Evolutionary conservation across 2,329 filamentous ascomycete genomes (phyloP).

Genomic region (Ustulina deusta): DNA sequence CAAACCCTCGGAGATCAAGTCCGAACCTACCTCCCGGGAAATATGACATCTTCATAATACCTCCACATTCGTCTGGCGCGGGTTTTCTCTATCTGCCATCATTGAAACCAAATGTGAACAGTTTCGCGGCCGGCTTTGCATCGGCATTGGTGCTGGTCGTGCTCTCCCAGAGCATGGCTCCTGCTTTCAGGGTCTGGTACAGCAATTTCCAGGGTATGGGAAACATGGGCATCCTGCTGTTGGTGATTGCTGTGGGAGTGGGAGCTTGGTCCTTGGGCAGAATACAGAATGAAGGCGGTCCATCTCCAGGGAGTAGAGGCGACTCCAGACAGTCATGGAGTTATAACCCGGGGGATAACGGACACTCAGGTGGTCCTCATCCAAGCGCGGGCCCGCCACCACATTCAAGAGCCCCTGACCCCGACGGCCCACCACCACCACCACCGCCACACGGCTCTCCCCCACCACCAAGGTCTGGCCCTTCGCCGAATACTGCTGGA

Average conservation of each 20-base stretch:
- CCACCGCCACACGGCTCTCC: conserved; percentile 53
- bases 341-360: conserved; percentile 45
- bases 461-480: conserved; percentile 47
- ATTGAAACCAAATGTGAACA: conserved; percentile 85
- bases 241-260: conserved; percentile 79
- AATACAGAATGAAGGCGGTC: conserved; percentile 65
- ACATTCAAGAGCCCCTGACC: conserved; percentile 45
- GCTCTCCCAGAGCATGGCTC: conserved; percentile 78
- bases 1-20: conserved; percentile 75
- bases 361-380: conserved; percentile 41
- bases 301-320: conserved; percentile 40
- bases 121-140: conserved; percentile 88
- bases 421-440: conserved; percentile 51
- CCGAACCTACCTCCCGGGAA: conserved; percentile 81
- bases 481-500: conserved; percentile 42
- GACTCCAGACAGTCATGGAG: conserved; percentile 41
- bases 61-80: conserved; percentile 86
- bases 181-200: conserved; percentile 80
- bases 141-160: conserved; percentile 79
- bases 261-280: conserved; percentile 82
- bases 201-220: conserved; percentile 76
- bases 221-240: conserved; percentile 76
- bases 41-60: conserved; percentile 98
- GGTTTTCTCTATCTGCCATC: conserved; percentile 97
- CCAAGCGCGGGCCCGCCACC: conserved; percentile 36